Evolutionary conservation across 768 basidiomycete species (phyloP), one percentile per base, ranked within the genome.

Genomic region (Kwoniella shandongensis): DNA sequence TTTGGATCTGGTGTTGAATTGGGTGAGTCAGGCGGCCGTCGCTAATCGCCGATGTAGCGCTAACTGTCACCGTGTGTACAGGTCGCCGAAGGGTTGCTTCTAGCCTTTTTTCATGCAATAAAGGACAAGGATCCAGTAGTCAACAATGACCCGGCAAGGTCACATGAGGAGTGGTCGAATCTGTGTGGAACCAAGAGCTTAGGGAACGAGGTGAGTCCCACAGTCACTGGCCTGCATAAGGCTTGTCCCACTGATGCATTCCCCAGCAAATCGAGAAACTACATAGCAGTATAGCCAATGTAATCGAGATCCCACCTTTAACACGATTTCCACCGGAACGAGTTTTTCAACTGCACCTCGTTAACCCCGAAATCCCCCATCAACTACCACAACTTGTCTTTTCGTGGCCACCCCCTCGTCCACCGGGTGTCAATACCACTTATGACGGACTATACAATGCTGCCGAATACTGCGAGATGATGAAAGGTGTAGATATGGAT

Each of bases 21-120:
- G 70, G 68, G 75, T 74, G 49, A 65, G 74, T 61, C 4, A 13
- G 23, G 15, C 27, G 39, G 32, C 7, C 26, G 18, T 25, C 25
- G 4, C 17, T 3, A 32, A 13, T 32, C 32, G 32, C 32, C 13
- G 32, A 32, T 32, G 13, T 6, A 13, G 7, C 32, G 32, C 32
- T 32, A 13, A 13, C 32, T 13, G n/a, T n/a, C n/a, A n/a, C n/a
- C n/a, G n/a, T 11, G 20, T 27, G 10, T 25, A 13, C 51, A 76
- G 74, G 72, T 72, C 20, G 71, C 72, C 36, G 70, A 74, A 35
- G 76, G 76, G 2, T 15, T 77, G 8, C 53, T 76, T 13, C 62
- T 77, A 13, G 76, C 73, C 4, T 77, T 77, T 63, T 77, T 77
- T 54, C 76, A 77, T 53, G 76, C 75, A 2, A 73, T 74, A 54